Base-by-base conservation (phyloP, 164 flowering plant species). In the Akebia trifoliata region DNA sequence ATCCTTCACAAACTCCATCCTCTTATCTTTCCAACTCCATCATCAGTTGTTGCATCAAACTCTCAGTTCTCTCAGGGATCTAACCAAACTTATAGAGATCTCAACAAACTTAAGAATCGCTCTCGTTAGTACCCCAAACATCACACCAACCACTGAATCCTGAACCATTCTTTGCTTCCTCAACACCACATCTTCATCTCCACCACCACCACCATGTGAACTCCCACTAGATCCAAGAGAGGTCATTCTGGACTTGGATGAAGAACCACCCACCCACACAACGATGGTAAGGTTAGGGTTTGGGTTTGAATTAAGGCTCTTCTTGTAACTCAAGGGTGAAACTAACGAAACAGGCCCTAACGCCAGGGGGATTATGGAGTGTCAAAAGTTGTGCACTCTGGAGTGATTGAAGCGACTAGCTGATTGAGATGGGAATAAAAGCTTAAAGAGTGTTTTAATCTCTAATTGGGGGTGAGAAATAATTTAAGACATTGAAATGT, bases 1-100 rank as follows among this genome's bases (percentile, higher is more conserved):
- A 39, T 83, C 88, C 62, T 78, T 83, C 0, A 76, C 50, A 21
- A 83, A 74, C 66, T 75, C 78, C 83, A 82, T 70, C 54, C 85
- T 71, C 72, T 76, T n/a, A 79, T 70, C 44, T 74, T 71, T 82
- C 87, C 73, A 80, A 38, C 45, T 82, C 81, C 77, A 72, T 60
- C 72, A 81, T 72, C 58, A 71, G 78, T 54, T 74, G 64, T 67
- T 75, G 88, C 64, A 75, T 80, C 29, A 68, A 61, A 26, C 72
- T 69, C 70, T 81, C 89, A 1, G 71, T 62, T 50, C 76, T 75
- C 77, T 80, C 81, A 50, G 78, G 80, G 1, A 77, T 50, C 60
- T 80, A 81, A 14, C 78, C n/a, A n/a, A n/a, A n/a, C n/a, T n/a
- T n/a, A n/a, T n/a, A n/a, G n/a, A n/a, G n/a, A n/a, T n/a, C n/a